Evolutionary conservation across 257 asterid genomes (phyloP), one percentile per base, ranked within the genome.

Genomic region (Salvia miltiorrhiza): DNA sequence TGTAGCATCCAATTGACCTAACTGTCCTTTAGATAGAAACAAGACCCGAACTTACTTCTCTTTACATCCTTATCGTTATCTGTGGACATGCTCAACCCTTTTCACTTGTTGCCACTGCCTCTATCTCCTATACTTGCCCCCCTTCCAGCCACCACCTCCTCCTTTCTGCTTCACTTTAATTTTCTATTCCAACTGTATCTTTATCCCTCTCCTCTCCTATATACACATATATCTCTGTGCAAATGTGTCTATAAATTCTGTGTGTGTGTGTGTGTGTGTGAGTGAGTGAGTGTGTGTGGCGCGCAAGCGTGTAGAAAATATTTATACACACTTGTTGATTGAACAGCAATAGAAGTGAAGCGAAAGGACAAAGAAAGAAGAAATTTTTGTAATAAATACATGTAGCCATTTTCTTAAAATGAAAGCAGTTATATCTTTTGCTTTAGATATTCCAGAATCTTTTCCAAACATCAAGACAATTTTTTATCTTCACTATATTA

Each of bases 121-220:
- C 58, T 72, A n/a, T n/a, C 68, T 45, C 75, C 58, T n/a, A 8
- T 65, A 44, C 63, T 24, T 52, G 9, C 48, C 44, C 24, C 55
- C 33, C 28, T 30, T 40, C 64, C 6, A 3, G 24, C 44, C 45
- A 56, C 4, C 39, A 16, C 26, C 13, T 16, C 3, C 48, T 56
- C 12, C 44, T n/a, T 44, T 55, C 9, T 4, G 14, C 76, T 61
- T 52, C 69, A 50, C 56, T 72, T 23, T 64, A 20, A n/a, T n/a
- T 30, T 30, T 30, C 4, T n/a, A n/a, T n/a, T 40, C 71, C 33
- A 16, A 33, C n/a, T 63, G 12, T 32, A 65, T 58, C 60, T 12
- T 33, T 13, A 37, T 37, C 37, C 4, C 30, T 3, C 56, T 6
- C 5, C 56, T 62, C 64, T 26, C 6, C 9, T 14, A 17, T 45